Conservation (phyloP, 208 protist genomes). For the Leishmania braziliensis region DNA sequence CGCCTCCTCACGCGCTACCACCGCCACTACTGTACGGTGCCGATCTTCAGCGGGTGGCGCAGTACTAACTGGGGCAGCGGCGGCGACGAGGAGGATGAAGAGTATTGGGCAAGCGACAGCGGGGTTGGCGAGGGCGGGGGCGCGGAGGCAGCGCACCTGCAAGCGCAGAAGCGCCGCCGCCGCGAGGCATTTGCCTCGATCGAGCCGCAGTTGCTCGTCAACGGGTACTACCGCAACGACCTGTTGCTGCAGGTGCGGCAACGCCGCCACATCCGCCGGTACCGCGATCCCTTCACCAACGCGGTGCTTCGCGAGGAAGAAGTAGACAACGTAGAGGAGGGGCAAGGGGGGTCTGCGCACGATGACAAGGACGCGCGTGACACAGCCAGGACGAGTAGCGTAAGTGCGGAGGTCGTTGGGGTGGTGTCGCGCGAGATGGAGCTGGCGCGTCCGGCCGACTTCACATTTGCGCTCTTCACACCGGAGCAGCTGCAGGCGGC, state of each 20-base stretch:
- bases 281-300: conserved; percentile 52
- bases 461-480: conserved; percentile 62
- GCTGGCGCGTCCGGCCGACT: conserved; percentile 76
- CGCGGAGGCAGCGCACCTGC: background rate
- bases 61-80: conserved; percentile 34
- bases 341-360: background rate
- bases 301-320: conserved; percentile 49
- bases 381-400: background rate
- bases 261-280: conserved; percentile 44
- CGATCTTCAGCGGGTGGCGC: conserved; percentile 40
- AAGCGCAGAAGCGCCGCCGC: conserved; percentile 17
- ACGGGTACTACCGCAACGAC: conserved; percentile 81
- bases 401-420: conserved; percentile 57
- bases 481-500: conserved; percentile 27
- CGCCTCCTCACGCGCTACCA: conserved; percentile 16
- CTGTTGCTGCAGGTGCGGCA: conserved; percentile 61
- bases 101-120: background rate
- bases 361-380: background rate
- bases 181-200: conserved; percentile 73
- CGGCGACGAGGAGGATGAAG: background rate
- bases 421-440: conserved; percentile 79
- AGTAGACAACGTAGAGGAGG: conserved; percentile 6
- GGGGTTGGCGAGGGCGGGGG: background rate
- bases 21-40: conserved; percentile 39
- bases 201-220: conserved; percentile 69